Percentiles rank a stretch among this genome's conserved stretches.
Conservation (phyloP, 2,329 filamentous ascomycete genomes). For the Fusarium mundagurra region DNA sequence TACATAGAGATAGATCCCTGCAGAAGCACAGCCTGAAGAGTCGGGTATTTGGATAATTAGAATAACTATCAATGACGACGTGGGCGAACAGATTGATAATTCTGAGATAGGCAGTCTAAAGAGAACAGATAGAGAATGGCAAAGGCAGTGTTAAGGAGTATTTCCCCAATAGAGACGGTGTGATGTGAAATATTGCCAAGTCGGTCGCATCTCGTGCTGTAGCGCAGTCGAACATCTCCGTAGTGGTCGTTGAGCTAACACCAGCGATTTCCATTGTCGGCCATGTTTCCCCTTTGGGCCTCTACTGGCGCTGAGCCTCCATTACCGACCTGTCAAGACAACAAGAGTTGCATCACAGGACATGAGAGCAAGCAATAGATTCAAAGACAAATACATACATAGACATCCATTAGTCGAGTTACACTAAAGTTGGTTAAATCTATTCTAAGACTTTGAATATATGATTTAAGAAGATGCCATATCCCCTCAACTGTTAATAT, state of each 20-base stretch:
- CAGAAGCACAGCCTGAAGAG: conserved; percentile 15
- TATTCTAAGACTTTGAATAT: not conserved
- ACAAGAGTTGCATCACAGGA: conserved; percentile 9
- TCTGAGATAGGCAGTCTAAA: not conserved
- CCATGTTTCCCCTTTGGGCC: conserved; percentile 30
- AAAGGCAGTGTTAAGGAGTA: conserved; percentile 11
- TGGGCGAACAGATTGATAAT: not conserved
- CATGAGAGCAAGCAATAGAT: not conserved
- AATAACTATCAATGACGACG: not conserved
- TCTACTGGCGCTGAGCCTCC: conserved; percentile 34
- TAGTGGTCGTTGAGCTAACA: conserved; percentile 31
- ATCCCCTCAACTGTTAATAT: conserved; percentile 1
- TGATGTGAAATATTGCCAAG: conserved; percentile 24
- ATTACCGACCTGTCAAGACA: conserved; percentile 31
- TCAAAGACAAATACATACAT: conserved; percentile 4
- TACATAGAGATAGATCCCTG: too few relatives aligned
- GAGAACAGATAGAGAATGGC: not conserved
- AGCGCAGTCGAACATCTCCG: conserved; percentile 31
- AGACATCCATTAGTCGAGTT: not conserved
- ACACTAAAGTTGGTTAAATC: not conserved
- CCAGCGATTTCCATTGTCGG: conserved; percentile 26
- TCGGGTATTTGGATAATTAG: not conserved
- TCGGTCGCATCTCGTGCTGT: conserved; percentile 24
- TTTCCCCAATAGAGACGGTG: conserved; percentile 23
- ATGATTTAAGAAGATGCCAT: conserved; percentile 23